phyloP scores from a whole-genome alignment of 345 rosid genomes.

The Combretum micranthum region DNA sequence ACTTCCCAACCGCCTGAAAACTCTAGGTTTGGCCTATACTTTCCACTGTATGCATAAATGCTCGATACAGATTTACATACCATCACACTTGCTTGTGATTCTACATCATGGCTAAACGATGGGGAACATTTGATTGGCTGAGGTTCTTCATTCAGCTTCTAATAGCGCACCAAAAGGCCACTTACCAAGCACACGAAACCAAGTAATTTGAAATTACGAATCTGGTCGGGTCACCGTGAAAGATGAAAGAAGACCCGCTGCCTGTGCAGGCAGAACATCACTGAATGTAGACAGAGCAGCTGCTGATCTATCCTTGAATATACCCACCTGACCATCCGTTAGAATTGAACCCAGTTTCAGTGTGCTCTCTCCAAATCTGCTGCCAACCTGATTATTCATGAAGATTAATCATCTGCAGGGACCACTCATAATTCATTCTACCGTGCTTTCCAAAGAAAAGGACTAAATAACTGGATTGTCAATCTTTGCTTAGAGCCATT shows the following conservation, averaged over 20 bases:
- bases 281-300: slow-evolving; percentile 96
- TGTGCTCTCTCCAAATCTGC: slow-evolving; percentile 96
- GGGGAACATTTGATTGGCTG: too few relatives aligned
- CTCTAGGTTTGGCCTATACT: too few relatives aligned
- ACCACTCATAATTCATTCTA: background rate
- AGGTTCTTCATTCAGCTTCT: too few relatives aligned
- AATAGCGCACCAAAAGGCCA: too few relatives aligned
- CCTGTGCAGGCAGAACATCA: slow-evolving; percentile 91
- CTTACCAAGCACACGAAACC: background rate
- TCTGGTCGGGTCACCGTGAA: slow-evolving; percentile 68
- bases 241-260: slow-evolving; percentile 96
- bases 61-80: too few relatives aligned
- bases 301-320: slow-evolving; percentile 94
- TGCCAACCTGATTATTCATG: slow-evolving; percentile 61
- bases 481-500: too few relatives aligned
- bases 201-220: slow-evolving; percentile 15
- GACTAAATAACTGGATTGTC: too few relatives aligned
- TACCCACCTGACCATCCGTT: slow-evolving; percentile 94
- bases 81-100: too few relatives aligned
- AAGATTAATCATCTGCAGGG: slow-evolving; percentile 6
- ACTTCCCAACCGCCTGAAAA: too few relatives aligned
- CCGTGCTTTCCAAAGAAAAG: too few relatives aligned
- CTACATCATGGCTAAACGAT: too few relatives aligned
- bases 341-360: slow-evolving; percentile 84
- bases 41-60: too few relatives aligned